Conservation (phyloP, 768 basidiomycete species). For the Boletus subparvulus region DNA sequence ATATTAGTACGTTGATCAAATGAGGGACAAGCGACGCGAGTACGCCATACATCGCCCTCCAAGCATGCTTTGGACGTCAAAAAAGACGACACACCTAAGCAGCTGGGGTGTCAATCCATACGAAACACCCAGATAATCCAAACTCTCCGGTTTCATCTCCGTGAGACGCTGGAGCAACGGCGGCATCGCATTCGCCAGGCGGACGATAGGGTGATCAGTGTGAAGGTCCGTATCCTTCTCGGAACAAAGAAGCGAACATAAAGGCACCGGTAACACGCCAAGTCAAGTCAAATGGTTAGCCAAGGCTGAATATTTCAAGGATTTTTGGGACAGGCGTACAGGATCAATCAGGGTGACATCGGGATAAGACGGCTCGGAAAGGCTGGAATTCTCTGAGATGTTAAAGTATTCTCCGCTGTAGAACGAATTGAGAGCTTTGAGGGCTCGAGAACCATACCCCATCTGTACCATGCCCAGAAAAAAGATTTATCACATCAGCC, state of each 20-base stretch:
- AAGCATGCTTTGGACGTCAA: not conserved
- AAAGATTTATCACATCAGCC: not conserved
- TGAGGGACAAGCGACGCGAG: not conserved
- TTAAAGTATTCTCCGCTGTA: slow-evolving; percentile 93
- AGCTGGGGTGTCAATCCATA: slow-evolving; percentile 90
- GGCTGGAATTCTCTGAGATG: slow-evolving; percentile 59
- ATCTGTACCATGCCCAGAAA: slow-evolving; percentile 51
- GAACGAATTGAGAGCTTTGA: slow-evolving; percentile 84
- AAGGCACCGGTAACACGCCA: not conserved
- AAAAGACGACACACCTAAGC: slow-evolving; percentile 50
- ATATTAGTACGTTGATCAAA: not conserved
- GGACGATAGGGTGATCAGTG: slow-evolving; percentile 76
- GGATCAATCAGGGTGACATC: slow-evolving; percentile 50
- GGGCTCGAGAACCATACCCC: slow-evolving; percentile 92
- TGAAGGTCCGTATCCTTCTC: slow-evolving; percentile 54
- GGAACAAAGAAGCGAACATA: not conserved
- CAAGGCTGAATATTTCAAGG: not conserved
- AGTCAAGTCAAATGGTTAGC: slow-evolving; percentile 1
- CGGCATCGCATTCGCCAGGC: slow-evolving; percentile 79
- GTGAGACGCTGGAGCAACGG: slow-evolving; percentile 88
- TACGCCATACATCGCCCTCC: not conserved
- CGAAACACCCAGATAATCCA: slow-evolving; percentile 96
- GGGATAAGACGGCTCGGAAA: slow-evolving; percentile 55
- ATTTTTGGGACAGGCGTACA: slow-evolving; percentile 31
- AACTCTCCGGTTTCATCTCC: slow-evolving; percentile 82